Base-by-base conservation (phyloP, 352 stramenopile genomes). In the Pythium brachiatum region DNA sequence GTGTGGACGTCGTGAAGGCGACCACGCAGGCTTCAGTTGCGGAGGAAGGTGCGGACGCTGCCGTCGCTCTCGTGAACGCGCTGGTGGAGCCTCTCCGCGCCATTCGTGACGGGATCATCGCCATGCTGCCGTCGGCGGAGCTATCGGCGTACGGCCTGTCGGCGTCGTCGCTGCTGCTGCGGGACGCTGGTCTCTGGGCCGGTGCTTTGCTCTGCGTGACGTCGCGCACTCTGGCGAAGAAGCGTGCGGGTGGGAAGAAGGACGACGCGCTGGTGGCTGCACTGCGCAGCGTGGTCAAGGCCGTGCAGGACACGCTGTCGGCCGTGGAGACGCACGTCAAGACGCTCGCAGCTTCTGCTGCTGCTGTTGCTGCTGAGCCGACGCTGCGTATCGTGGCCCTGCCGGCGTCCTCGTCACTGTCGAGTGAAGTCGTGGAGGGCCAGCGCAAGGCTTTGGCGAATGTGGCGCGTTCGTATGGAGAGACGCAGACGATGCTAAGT, bases 211-310 rank as follows among this genome's bases (percentile, higher is more conserved):
- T 92, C 26, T 78, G 76, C 39, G 54, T 79, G 29, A 56, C 64
- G 16, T 68, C 83, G 39, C 83, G 78, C 1, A 54, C 73, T 20
- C 44, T 74, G 52, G 26, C 48, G 48, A 92, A 90, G 73, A 85
- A 86, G 70, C 90, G 86, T 43, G 66, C 57, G 56, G 86, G 81
- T 43, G 65, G 50, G 67, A 92, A 90, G 59, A 89, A 86, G 57
- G 82, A 81, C 52, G 78, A 89, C 25, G 44, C 68, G 15, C 41
- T 72, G 23, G 56, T 64, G 23, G 48, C 43, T 31, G 77, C 73
- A 0, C 60, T 92, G 54, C 81, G 83, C 15, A 73, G 69, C 21
- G 57, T 85, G 16, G 66, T 92, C 27, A 90, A 90, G 67, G 72
- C 72, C 53, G 76, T 89, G 55, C 79, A 88, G 27, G 81, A 92